Evolutionary conservation across 345 rosid genomes (phyloP).

Genomic region (Eucalyptus cladocalyx): DNA sequence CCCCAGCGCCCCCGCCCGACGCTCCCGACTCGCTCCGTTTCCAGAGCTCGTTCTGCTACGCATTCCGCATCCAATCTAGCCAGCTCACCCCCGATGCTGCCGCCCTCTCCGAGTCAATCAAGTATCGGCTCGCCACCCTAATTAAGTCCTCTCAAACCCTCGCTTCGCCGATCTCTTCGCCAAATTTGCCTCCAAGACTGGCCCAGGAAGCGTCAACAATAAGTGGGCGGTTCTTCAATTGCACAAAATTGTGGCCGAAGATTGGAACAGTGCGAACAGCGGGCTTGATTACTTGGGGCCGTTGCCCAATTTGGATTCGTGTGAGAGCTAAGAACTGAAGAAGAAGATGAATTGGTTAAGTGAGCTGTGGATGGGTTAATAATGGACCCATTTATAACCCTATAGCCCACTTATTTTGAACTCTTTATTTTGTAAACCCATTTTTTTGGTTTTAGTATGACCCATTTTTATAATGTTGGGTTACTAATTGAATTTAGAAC

Average conservation of each 20-base stretch:
- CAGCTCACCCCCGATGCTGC: neutral
- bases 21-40: neutral
- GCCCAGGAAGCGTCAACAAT: neutral
- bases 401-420: neutral
- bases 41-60: neutral
- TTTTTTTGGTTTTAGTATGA: neutral
- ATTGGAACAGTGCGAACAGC: too few species aligned
- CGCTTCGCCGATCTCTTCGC: neutral
- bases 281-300: too few species aligned
- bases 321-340: too few species aligned
- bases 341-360: too few species aligned
- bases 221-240: neutral
- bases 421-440: too few species aligned
- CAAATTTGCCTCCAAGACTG: neutral
- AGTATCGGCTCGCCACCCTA: neutral
- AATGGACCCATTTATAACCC: too few species aligned
- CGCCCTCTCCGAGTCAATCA: neutral
- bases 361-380: too few species aligned
- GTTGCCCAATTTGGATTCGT: too few species aligned
- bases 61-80: neutral
- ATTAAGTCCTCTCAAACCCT: neutral
- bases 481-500: too few species aligned
- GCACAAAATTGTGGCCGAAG: too few species aligned
- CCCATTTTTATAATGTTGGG: neutral
- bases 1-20: neutral